phyloP scores from a whole-genome alignment of 805 yeast genomes.

The Pichia exigua region DNA sequence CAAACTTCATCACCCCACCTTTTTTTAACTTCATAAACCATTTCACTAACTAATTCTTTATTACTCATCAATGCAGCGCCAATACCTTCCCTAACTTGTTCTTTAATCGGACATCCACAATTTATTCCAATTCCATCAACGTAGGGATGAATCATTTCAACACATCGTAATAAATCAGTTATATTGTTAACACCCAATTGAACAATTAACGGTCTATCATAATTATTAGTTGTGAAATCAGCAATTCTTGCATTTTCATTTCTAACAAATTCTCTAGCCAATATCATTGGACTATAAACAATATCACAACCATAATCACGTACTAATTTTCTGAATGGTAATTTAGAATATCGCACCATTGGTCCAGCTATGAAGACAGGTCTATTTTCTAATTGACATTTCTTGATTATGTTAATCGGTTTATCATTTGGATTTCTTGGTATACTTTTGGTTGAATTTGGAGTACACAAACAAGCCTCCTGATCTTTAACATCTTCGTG shows the following conservation, averaged over 20 bases:
- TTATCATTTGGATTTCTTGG: slow-evolving; percentile 38
- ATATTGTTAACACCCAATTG: slow-evolving; percentile 89
- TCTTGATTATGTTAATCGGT: slow-evolving; percentile 44
- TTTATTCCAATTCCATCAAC: slow-evolving; percentile 92
- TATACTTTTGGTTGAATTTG: slow-evolving; percentile 14
- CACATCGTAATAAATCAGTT: slow-evolving; percentile 71
- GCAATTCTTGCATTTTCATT: slow-evolving; percentile 70
- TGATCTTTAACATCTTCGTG: background rate
- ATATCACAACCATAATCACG: slow-evolving; percentile 71
- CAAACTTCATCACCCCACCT: slow-evolving; percentile 66
- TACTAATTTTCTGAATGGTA: slow-evolving; percentile 80
- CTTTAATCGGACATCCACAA: slow-evolving; percentile 96
- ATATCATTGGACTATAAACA: slow-evolving; percentile 92
- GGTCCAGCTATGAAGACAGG: slow-evolving; percentile 79
- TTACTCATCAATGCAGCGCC: slow-evolving; percentile 92
- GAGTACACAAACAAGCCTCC: slow-evolving; percentile 1
- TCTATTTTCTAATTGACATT: slow-evolving; percentile 39
- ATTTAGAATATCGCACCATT: slow-evolving; percentile 93
- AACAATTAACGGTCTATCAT: slow-evolving; percentile 67
- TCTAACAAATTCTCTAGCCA: slow-evolving; percentile 90
- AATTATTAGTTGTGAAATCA: slow-evolving; percentile 74
- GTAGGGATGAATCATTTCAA: slow-evolving; percentile 81
- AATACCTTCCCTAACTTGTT: slow-evolving; percentile 90
- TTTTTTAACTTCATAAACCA: slow-evolving; percentile 78
- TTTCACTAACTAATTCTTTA: slow-evolving; percentile 67